Evolutionary conservation across 169 alveolate species (phyloP), one percentile per base, ranked within the genome.

Genomic region (Eimeria tenella): DNA sequence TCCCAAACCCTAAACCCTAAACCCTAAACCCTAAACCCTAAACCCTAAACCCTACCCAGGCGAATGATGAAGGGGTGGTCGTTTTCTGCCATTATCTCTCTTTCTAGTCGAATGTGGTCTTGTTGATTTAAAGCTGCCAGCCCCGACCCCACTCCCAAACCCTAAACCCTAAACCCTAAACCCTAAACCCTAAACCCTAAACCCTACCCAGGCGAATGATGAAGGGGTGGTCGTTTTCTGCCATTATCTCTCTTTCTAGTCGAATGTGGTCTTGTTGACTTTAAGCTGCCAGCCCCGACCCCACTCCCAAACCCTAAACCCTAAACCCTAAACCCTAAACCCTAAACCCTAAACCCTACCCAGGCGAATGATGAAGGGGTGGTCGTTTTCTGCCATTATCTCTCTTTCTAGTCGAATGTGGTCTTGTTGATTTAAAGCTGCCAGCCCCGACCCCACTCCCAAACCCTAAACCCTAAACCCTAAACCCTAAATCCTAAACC

Each of bases 191-290:
- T 49, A 31, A 75, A 75, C 58, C 86, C 25, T 31, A 75, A 75
- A 75, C 86, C 82, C 49, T 31, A 42, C 98, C 98, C 25, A 98
- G 94, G 65, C 98, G 97, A 4, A 98, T 93, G 86, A 98, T 98
- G 92, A 98, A 98, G 31, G 99, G 99, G 95, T 98, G 99, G 90
- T 98, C 99, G 93, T 98, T 98, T 88, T 98, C 98, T 23, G 99
- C 98, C 96, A 98, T 96, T 19, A 98, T 98, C 93, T 97, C 56
- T 90, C 21, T 9, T 56, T 13, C 90, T 90, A n/a, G n/a, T n/a
- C n/a, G n/a, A n/a, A n/a, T n/a, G n/a, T n/a, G n/a, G n/a, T n/a
- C n/a, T 9, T 8, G 71, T 15, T 4, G 68, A 4, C 17, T 42
- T 81, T 4, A 5, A 15, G 53, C n/a, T 15, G 4, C 74, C 6